Conservation (phyloP, 768 basidiomycete species). For the Scleroderma citrinum region DNA sequence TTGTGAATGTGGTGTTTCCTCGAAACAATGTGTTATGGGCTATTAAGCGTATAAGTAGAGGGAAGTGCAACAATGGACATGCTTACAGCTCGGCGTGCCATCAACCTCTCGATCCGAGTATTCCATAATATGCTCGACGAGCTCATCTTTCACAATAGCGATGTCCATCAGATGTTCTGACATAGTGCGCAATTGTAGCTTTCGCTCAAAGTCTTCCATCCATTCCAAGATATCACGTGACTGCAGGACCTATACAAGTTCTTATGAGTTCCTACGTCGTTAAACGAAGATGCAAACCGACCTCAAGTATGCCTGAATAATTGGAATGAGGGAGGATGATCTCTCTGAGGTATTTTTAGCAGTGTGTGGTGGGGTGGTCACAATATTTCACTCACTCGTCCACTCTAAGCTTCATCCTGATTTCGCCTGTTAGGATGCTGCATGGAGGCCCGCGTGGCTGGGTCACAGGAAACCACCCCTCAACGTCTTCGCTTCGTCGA, state of each 20-base stretch:
- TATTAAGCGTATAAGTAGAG: slow-evolving; percentile 20
- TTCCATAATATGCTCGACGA: slow-evolving; percentile 65
- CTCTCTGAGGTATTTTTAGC: slow-evolving; percentile 42
- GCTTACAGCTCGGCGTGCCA: slow-evolving; percentile 57
- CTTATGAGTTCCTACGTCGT: background rate
- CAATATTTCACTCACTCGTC: slow-evolving; percentile 53
- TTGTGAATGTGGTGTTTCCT: slow-evolving; percentile 63
- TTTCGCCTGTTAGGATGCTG: slow-evolving; percentile 65
- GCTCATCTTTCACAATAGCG: slow-evolving; percentile 58
- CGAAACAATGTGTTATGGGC: slow-evolving; percentile 74
- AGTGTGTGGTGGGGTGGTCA: slow-evolving; percentile 5
- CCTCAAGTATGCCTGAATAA: slow-evolving; percentile 58
- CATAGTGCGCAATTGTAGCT: slow-evolving; percentile 59
- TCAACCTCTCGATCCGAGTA: slow-evolving; percentile 69
- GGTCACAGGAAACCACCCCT: slow-evolving; percentile 83
- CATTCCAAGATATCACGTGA: slow-evolving; percentile 67
- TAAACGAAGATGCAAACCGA: slow-evolving; percentile 22
- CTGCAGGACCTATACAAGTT: slow-evolving; percentile 29
- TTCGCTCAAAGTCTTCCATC: slow-evolving; percentile 65
- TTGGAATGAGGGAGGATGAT: slow-evolving; percentile 66
- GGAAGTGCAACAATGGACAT: background rate
- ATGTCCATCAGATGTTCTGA: slow-evolving; percentile 60
- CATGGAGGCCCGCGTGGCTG: slow-evolving; percentile 41
- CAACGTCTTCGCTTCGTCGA: slow-evolving; percentile 63
- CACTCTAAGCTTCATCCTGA: slow-evolving; percentile 66